Percentiles rank a stretch among this genome's conserved stretches.
phyloP scores from a whole-genome alignment of 164 flowering plant genomes.

The Dillenia suffruticosa region DNA sequence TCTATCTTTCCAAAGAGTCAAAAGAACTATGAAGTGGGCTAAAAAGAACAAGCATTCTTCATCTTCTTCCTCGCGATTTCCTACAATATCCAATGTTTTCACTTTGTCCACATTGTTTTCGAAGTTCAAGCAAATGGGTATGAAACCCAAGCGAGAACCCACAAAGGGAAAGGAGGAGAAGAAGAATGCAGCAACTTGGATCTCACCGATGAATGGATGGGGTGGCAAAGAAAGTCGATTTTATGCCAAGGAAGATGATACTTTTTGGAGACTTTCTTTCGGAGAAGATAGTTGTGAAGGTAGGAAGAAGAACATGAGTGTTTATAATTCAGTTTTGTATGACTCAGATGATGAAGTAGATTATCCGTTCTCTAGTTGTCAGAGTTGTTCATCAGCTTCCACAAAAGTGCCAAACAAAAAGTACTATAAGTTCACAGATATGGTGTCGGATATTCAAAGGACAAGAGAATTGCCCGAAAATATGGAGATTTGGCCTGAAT shows the following conservation, averaged over 20 bases:
- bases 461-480: slow-evolving; percentile 14
- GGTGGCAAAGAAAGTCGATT: slow-evolving; percentile 18
- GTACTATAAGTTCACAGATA: slow-evolving; percentile 19
- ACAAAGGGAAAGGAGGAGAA: slow-evolving; percentile 16
- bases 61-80: slow-evolving; percentile 19
- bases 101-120: slow-evolving; percentile 59
- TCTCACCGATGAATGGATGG: slow-evolving; percentile 6
- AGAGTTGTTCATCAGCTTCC: slow-evolving; percentile 18
- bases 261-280: slow-evolving; percentile 48
- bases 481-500: slow-evolving; percentile 4
- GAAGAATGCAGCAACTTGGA: slow-evolving; percentile 4
- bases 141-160: slow-evolving; percentile 16
- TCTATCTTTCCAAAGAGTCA: too few species aligned
- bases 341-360: slow-evolving; percentile 27
- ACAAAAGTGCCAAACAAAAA: slow-evolving; percentile 6
- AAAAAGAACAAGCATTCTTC: slow-evolving; percentile 35
- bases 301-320: slow-evolving; percentile 12
- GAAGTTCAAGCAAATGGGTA: slow-evolving; percentile 47
- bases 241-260: slow-evolving; percentile 26
- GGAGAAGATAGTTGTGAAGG: slow-evolving; percentile 27
- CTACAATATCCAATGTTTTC: slow-evolving; percentile 41
- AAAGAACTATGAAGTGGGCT: slow-evolving; percentile 50
- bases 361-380: slow-evolving; percentile 16
- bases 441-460: slow-evolving; percentile 22
- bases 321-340: slow-evolving; percentile 18